Evolutionary conservation across 257 asterid species (phyloP), one percentile per base, ranked within the genome.

Genomic region (Fraxinus pennsylvanica): DNA sequence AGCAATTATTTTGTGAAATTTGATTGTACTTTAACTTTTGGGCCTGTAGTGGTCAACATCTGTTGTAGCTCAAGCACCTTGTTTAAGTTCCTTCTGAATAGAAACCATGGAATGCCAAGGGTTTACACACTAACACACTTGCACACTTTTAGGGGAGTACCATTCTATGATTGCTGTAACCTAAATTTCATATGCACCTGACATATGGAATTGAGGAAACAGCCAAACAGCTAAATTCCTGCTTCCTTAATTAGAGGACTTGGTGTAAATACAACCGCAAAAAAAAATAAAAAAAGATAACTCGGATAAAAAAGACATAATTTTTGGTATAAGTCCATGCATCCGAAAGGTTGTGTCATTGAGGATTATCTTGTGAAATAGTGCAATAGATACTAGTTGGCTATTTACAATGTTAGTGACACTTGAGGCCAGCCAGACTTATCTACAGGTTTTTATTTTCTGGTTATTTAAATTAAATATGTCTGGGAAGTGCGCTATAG

Each of bases 171-270:
- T 67, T 71, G 32, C 19, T 70, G 65, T 68, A 36, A 19, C 66
- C 38, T 74, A 39, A 21, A 45, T 32, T 73, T 74, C n/a, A 3
- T 25, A 22, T 9, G 32, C 1, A 6, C 66, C 12, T 9, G 13
- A 9, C 33, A 61, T 61, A 61, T 61, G 68, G 33, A 22, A 22
- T 25, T 25, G 69, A 63, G 67, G 21, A 54, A 54, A 7, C 29
- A 57, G 76, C 76, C 72, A 69, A 47, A 66, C 41, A 35, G 10
- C 13, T 43, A 2, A 74, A 61, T 25, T 74, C 32, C 32, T 54
- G 57, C 75, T 72, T 6, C 63, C 38, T 22, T 43, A 61, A 52
- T 76, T 69, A 83, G 71, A 72, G 68, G 75, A 79, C 43, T n/a
- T 29, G 15, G 29, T 68, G 17, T 54, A 76, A 25, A 61, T 57